These are phyloP conservation scores for Trichoderma lentiforme DNA, from an alignment of 2,329 filamentous ascomycete genomes.

Conservation along the genomic window DNA sequence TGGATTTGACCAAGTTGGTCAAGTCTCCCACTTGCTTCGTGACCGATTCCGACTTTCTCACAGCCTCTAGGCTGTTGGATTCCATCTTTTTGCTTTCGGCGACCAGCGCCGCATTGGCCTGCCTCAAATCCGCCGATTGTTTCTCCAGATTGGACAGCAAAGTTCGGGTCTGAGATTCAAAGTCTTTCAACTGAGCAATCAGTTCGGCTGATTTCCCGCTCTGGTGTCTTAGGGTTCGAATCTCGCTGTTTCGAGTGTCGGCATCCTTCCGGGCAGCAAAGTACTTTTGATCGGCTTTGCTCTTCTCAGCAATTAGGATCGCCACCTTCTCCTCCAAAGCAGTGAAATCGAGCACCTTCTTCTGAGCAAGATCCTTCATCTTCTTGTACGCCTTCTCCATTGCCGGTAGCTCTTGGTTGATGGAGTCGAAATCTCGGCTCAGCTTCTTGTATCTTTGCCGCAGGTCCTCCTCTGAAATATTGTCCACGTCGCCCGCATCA, in stretches of 20 bases:
- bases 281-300: constrained; percentile 96
- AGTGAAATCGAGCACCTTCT: constrained; percentile 77
- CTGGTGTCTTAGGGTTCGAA: constrained; percentile 73
- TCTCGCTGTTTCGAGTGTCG: constrained; percentile 77
- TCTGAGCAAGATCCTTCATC: constrained; percentile 76
- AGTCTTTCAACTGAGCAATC: constrained; percentile 87
- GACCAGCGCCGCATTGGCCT: constrained; percentile 68
- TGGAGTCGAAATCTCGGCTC: constrained; percentile 74
- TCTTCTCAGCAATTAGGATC: constrained; percentile 79
- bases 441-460: constrained; percentile 70
- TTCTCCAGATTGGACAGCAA: constrained; percentile 85
- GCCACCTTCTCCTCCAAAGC: constrained; percentile 74
- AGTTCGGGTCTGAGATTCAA: constrained; percentile 72
- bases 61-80: constrained; percentile 65
- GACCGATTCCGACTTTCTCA: constrained; percentile 66
- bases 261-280: constrained; percentile 94
- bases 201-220: constrained; percentile 91
- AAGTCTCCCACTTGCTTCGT: constrained; percentile 75
- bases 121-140: constrained; percentile 78
- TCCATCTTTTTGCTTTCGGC: constrained; percentile 74
- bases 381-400: constrained; percentile 92
- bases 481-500: constrained; percentile 48
- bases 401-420: constrained; percentile 82
- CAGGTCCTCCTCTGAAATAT: constrained; percentile 66
- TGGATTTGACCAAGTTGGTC: constrained; percentile 68